Conservation (phyloP, 257 asterid species). For the Capsicum baccatum region DNA sequence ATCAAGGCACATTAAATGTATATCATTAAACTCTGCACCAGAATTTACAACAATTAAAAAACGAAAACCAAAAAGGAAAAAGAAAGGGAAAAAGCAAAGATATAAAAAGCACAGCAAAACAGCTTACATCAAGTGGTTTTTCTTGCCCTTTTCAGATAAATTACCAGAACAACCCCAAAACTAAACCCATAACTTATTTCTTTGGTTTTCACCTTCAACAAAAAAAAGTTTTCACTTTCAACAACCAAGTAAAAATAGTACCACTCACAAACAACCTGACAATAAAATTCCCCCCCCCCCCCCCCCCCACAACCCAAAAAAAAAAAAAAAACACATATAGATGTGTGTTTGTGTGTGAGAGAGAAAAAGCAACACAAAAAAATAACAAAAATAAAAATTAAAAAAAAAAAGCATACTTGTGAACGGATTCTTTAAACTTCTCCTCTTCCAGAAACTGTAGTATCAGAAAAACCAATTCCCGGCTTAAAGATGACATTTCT, state of each 20-base stretch:
- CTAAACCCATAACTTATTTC: not conserved
- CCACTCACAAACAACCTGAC: constrained; percentile 20
- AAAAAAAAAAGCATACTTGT: constrained; percentile 51
- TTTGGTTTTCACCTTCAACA: constrained; percentile 4
- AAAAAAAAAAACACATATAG: not conserved
- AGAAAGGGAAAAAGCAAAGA: not conserved
- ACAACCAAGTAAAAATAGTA: constrained; percentile 14
- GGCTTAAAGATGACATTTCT: constrained; percentile 87
- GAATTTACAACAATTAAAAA: not conserved
- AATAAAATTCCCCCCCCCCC: not conserved
- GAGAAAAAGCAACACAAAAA: not conserved
- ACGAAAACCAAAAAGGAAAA: not conserved
- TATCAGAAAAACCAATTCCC: constrained; percentile 93
- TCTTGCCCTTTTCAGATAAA: constrained; percentile 18
- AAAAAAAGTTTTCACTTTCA: constrained; percentile 16
- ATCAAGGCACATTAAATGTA: constrained; percentile 9
- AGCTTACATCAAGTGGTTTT: constrained; percentile 6
- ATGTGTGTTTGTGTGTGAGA: constrained; percentile 20
- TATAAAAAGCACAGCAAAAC: not conserved
- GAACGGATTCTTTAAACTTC: constrained; percentile 95
- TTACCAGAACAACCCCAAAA: constrained; percentile 28
- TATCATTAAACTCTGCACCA: constrained; percentile 1
- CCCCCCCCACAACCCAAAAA: not conserved
- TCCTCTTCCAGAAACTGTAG: constrained; percentile 98
- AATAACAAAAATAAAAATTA: not conserved